Conservation (phyloP, 1,284 basidiomycete species). For the Mycena citricolor region DNA sequence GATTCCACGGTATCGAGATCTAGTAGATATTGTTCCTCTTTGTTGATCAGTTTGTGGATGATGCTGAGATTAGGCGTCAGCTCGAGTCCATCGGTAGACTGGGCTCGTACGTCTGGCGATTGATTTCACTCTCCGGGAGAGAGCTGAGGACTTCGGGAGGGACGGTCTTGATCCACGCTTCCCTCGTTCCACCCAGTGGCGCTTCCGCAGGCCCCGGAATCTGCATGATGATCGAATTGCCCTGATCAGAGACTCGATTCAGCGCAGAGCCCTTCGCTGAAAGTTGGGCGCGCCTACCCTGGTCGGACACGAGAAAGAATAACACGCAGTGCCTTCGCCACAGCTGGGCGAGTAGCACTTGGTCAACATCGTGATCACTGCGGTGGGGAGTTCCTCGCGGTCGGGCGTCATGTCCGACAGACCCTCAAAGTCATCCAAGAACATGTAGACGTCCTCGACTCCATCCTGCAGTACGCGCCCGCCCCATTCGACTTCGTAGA, state of each 20-base stretch:
- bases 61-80: conserved; percentile 48
- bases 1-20: conserved; percentile 86
- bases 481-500: conserved; percentile 98
- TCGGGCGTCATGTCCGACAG: conserved; percentile 54
- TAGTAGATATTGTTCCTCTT: conserved; percentile 88
- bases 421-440: conserved; percentile 85
- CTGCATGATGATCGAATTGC: conserved; percentile 29
- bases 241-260: conserved; percentile 25
- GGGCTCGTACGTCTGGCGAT: conserved; percentile 71
- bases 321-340: conserved; percentile 66
- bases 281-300: conserved; percentile 43
- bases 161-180: conserved; percentile 78
- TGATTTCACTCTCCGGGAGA: conserved; percentile 76
- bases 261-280: neutral
- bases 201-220: conserved; percentile 26
- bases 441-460: conserved; percentile 95
- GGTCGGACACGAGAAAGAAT: conserved; percentile 72
- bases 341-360: conserved; percentile 86
- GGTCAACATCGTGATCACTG: conserved; percentile 77
- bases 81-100: conserved; percentile 2
- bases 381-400: conserved; percentile 81
- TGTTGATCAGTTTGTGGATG: conserved; percentile 88
- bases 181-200: conserved; percentile 32
- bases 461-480: conserved; percentile 82
- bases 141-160: conserved; percentile 64